Base-by-base conservation (phyloP, 208 protist species). In the Trypanosoma boissoni region DNA sequence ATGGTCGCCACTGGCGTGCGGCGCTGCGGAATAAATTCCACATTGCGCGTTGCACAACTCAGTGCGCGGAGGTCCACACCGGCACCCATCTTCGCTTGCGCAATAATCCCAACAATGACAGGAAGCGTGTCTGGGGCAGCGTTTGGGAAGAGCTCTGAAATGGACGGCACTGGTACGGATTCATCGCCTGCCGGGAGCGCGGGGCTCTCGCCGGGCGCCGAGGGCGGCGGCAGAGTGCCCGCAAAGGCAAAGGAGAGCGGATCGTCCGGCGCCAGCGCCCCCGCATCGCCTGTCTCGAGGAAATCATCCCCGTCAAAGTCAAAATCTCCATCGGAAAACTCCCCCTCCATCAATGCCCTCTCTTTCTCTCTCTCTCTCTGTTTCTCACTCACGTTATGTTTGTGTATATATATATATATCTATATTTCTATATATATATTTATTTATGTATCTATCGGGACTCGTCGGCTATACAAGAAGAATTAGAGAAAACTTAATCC, bases 41-140 rank as follows among this genome's bases (percentile, higher is more conserved):
- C 85, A 65, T 91, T 95, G 37, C 85, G 76, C 18, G 83, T 85
- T 16, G 83, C 85, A 58, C 85, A 92, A 69, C 85, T 92, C 12
- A 95, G 78, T 51, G 76, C 62, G 28, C 79, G 68, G 37, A 95
- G 78, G 51, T 95, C 83, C 20, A 92, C 66, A n/a, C 83, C 85
- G 0, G 78, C 80, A 3, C 68, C 57, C 23, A 95, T 62, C 48
- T 73, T 68, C 9, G 78, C 88, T 72, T 95, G 88, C 2, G 83
- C 82, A 20, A 92, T 78, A 27, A 90, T 75, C 0, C 68, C 72
- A 10, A 95, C 83, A 23, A 91, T 71, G n/a, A 95, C 80, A 0
- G 85, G 88, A 54, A 80, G 78, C 23, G 81, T 76, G 28, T 78
- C 62, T 0, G 74, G 77, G 9, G 58, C 43, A 4, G 83, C 78